A percentile compares a stretch with the other conserved stretches of the same genome.
Conservation (phyloP, 2,329 filamentous ascomycete genomes). For the Zarea fungicola region DNA sequence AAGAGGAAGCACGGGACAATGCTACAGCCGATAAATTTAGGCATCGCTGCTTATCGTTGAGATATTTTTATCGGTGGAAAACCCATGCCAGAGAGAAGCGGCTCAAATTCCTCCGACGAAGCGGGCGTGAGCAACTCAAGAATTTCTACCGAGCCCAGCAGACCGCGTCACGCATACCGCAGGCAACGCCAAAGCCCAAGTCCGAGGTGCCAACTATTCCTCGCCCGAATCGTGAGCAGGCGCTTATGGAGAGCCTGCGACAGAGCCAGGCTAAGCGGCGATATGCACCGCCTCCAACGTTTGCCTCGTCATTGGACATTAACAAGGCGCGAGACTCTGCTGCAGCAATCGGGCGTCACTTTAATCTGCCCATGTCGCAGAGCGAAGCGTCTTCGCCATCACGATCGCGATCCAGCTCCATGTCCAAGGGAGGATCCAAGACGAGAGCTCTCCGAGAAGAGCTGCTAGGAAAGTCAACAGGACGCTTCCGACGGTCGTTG, state of each 20-base stretch:
- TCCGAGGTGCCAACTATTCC: constrained; percentile 15
- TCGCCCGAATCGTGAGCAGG: not conserved
- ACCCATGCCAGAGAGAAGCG: constrained; percentile 42
- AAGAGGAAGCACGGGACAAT: constrained; percentile 44
- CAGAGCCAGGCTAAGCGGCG: constrained; percentile 2
- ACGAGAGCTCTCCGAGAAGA: constrained; percentile 33
- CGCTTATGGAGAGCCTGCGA: constrained; percentile 10
- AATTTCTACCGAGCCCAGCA: constrained; percentile 38
- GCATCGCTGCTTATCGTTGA: constrained; percentile 44
- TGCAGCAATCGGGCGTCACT: constrained; percentile 16
- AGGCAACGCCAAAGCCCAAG: constrained; percentile 13
- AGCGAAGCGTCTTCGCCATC: constrained; percentile 17
- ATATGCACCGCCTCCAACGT: constrained; percentile 20
- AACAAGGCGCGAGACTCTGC: constrained; percentile 14
- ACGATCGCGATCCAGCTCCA: constrained; percentile 16
- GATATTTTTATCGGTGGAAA: constrained; percentile 54
- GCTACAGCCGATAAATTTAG: constrained; percentile 45
- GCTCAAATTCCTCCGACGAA: constrained; percentile 44
- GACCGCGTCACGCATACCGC: constrained; percentile 18
- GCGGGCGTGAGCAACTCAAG: constrained; percentile 46
- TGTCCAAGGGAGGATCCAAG: constrained; percentile 25
- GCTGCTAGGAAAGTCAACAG: constrained; percentile 24
- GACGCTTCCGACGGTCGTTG: constrained; percentile 34
- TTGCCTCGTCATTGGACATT: not conserved
- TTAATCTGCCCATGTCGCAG: constrained; percentile 11